A percentile compares a stretch with the other conserved stretches of the same genome.
Evolutionary conservation across 1,139 yeast genomes (phyloP).

Genomic region (Eremothecium gossypii): DNA sequence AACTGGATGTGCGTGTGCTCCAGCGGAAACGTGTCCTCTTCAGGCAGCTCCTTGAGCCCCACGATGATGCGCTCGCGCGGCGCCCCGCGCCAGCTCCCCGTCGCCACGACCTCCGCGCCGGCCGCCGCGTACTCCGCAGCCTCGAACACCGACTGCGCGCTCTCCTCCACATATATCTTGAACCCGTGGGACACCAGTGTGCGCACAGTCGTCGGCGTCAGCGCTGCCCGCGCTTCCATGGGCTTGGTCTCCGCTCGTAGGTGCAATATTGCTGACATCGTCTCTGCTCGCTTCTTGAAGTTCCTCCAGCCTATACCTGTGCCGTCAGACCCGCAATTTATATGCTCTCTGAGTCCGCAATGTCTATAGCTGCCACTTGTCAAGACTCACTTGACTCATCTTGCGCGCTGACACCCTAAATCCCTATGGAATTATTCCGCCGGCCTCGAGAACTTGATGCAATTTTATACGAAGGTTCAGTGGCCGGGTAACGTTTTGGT

Average conservation of each 20-base stretch:
- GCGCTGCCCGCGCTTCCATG: conserved; percentile 91
- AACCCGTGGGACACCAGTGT: conserved; percentile 81
- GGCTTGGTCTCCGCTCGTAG: conserved; percentile 97
- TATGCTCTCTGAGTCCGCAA: too few species aligned
- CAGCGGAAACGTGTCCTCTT: conserved; percentile 79
- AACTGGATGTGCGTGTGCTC: conserved; percentile 94
- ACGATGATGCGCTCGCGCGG: conserved; percentile 82
- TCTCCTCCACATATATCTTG: conserved; percentile 77
- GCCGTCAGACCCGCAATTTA: too few species aligned
- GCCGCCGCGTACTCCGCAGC: conserved; percentile 64
- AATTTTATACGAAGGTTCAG: too few species aligned
- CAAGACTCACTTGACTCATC: too few species aligned
- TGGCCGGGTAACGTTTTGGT: too few species aligned
- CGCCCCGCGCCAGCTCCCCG: conserved; percentile 86
- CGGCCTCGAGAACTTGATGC: too few species aligned
- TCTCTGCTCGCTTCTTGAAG: background rate
- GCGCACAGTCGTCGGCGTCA: conserved; percentile 86
- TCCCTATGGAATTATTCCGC: too few species aligned
- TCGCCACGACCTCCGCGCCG: conserved; percentile 86
- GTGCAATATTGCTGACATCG: conserved; percentile 46
- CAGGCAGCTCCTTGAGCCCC: conserved; percentile 94
- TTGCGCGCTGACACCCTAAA: too few species aligned
- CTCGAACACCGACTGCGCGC: conserved; percentile 72
- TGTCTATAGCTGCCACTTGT: too few species aligned
- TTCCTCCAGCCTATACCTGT: too few species aligned